phyloP scores from a whole-genome alignment of 805 yeast species.

The Schwanniomyces vanrijiae region DNA sequence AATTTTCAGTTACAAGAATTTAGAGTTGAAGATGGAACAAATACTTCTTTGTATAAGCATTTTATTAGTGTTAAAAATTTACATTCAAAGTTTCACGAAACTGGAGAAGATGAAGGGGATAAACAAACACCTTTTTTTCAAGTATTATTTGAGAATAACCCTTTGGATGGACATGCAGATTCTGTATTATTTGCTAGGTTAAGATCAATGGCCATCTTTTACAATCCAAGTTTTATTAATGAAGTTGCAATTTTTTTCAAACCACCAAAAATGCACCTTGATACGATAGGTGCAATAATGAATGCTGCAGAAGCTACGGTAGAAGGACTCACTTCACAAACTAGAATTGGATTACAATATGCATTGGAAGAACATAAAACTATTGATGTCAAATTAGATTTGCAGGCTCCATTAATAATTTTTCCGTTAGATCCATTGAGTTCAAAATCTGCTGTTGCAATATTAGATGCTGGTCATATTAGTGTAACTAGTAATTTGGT shows the following conservation, averaged over 20 bases:
- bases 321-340: slow-evolving; percentile 86
- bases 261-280: slow-evolving; percentile 83
- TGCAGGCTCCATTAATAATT: slow-evolving; percentile 90
- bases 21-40: slow-evolving; percentile 84
- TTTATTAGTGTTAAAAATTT: slow-evolving; percentile 79
- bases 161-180: slow-evolving; percentile 82
- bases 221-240: slow-evolving; percentile 82
- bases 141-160: slow-evolving; percentile 80
- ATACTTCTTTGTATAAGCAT: slow-evolving; percentile 76
- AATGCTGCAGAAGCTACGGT: slow-evolving; percentile 94
- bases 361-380: slow-evolving; percentile 95
- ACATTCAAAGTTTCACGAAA: slow-evolving; percentile 37
- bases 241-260: slow-evolving; percentile 73
- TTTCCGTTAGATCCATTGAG: slow-evolving; percentile 78
- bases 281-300: slow-evolving; percentile 86
- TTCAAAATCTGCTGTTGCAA: slow-evolving; percentile 84
- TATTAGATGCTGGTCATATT: slow-evolving; percentile 95
- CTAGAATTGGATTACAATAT: slow-evolving; percentile 88
- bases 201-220: slow-evolving; percentile 85
- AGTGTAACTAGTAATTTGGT: slow-evolving; percentile 79
- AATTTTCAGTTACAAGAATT: slow-evolving; percentile 78
- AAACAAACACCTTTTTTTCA: slow-evolving; percentile 70
- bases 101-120: slow-evolving; percentile 6
- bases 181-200: slow-evolving; percentile 70
- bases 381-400: slow-evolving; percentile 76